Evolutionary conservation across 768 basidiomycete genomes (phyloP), one percentile per base, ranked within the genome.

Genomic region (Collybia sp.): DNA sequence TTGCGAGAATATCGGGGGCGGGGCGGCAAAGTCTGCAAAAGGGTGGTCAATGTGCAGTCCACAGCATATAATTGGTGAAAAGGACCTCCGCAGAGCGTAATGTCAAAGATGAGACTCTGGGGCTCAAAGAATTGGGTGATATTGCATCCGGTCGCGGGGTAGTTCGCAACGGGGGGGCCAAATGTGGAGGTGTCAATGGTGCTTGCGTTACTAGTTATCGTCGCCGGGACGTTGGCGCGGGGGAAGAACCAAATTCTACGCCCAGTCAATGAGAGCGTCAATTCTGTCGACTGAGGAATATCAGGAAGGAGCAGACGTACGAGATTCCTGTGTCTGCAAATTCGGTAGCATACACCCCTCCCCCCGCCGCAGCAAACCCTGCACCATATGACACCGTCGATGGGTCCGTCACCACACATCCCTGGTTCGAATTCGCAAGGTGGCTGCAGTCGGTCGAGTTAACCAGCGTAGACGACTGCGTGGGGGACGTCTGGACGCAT

Each of bases 331-430:
- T 69, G 17, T 70, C 61, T 1, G 85, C 83, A 48, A 82, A 80
- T 59, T 89, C 85, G 1, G 87, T 85, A 15, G 87, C 80, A 51
- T 76, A 91, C 10, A 87, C 75, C 12, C 90, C 90, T 20, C 90
- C 89, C 8, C 80, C 78, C 2, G 71, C 73, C 3, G 65, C 62
- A 1, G 83, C 82, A 56, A 92, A 91, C 2, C 67, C 79, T 11
- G 72, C 68, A 13, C 88, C 88, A 50, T 83, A 90, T 12, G 80
- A 82, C 2, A 64, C 62, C 1, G 74, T 56, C 20, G 68, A 73
- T 0, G 79, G 73, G 52, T 83, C 79, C 13, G 68, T 65, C 17
- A 82, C 73, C 25, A 79, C 70, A 56, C 89, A 92, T 2, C 89
- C 89, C 33, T 77, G 61, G 51, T 86, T 84, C 18, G 47, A 60